Base-by-base conservation (phyloP, 371 early-diverging fungal genomes). In the Mortierella sp. region DNA sequence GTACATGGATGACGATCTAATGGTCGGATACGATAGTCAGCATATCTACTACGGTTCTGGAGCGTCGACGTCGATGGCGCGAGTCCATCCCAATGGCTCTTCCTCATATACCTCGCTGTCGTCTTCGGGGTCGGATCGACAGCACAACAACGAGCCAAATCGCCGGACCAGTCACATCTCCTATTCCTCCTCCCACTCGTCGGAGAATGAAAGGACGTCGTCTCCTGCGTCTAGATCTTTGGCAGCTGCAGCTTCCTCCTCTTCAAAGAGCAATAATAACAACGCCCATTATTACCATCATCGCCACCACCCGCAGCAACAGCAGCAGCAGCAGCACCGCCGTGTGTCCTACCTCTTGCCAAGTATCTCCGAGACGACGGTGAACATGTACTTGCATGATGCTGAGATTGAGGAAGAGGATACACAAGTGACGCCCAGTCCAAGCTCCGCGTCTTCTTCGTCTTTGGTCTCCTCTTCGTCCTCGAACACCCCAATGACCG, bases 1-100 rank as follows among this genome's bases (percentile, higher is more conserved):
- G 15, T 39, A 47, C 37, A 30, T 57, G 49, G 66, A 72, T 26
- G 72, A 65, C 21, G 72, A 72, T 50, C 28, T 72, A 53, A 34
- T 72, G 50, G 21, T 72, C 28, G 72, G 72, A 12, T 70, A 63
- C 41, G 63, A 70, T 49, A 59, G 50, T 50, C 58, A 56, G 32
- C 53, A 56, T 24, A 42, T 60, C 56, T 56, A 56, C 51, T 56
- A 72, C 43, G 65, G 65, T 32, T 65, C 60, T 14, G 52, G 61
- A 4, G 53, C 56, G 21, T 51, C 62, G n/a, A 42, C 61, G 1
- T 65, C 72, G n/a, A 70, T 64, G 70, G 37, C 55, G 14, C 54
- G 64, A 48, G 70, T 70, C 34, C 70, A 64, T 32, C 59, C 64
- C 30, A 46, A 42, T 37, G 70, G 70, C 19, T 63, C 70, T 42